These are phyloP conservation scores for Penicillium cataractarum DNA, from an alignment of 495 filamentous ascomycete genomes.

Conservation along the genomic window DNA sequence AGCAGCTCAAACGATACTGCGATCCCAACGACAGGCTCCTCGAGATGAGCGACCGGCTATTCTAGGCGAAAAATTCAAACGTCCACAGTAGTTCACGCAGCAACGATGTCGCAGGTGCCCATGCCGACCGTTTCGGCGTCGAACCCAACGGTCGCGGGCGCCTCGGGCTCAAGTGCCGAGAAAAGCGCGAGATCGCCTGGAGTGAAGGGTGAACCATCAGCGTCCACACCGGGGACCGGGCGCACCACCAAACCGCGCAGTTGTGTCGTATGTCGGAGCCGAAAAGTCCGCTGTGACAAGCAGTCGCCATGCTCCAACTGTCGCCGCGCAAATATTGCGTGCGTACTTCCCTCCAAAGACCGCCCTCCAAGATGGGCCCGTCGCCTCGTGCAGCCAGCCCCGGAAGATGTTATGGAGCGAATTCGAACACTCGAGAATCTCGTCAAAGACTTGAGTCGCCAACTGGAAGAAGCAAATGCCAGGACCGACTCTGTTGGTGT, in stretches of 20 bases:
- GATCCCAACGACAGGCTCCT: neutral
- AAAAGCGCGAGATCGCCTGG: slow-evolving; percentile 31
- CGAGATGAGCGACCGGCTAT: neutral
- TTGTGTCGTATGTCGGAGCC: slow-evolving; percentile 58
- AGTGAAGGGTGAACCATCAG: neutral
- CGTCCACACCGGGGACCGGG: neutral
- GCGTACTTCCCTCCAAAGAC: slow-evolving; percentile 52
- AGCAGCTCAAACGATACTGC: neutral
- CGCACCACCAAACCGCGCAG: slow-evolving; percentile 50
- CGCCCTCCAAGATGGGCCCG: slow-evolving; percentile 56
- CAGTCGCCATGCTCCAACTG: slow-evolving; percentile 69
- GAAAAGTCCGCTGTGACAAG: slow-evolving; percentile 74
- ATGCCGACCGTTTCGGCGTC: slow-evolving; percentile 5
- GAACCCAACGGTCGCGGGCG: slow-evolving; percentile 4
- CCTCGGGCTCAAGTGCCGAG: slow-evolving; percentile 36
- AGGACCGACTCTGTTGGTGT: slow-evolving; percentile 13
- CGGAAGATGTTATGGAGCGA: slow-evolving; percentile 54
- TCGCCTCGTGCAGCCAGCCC: slow-evolving; percentile 42
- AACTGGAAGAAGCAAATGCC: slow-evolving; percentile 50
- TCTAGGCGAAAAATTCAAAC: neutral
- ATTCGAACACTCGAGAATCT: slow-evolving; percentile 56
- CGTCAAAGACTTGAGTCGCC: slow-evolving; percentile 57
- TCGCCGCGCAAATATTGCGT: slow-evolving; percentile 61
- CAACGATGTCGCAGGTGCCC: neutral
- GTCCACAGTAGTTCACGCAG: neutral